phyloP scores from a whole-genome alignment of 1,284 basidiomycete genomes.

The Apiotrichum gamsii region DNA sequence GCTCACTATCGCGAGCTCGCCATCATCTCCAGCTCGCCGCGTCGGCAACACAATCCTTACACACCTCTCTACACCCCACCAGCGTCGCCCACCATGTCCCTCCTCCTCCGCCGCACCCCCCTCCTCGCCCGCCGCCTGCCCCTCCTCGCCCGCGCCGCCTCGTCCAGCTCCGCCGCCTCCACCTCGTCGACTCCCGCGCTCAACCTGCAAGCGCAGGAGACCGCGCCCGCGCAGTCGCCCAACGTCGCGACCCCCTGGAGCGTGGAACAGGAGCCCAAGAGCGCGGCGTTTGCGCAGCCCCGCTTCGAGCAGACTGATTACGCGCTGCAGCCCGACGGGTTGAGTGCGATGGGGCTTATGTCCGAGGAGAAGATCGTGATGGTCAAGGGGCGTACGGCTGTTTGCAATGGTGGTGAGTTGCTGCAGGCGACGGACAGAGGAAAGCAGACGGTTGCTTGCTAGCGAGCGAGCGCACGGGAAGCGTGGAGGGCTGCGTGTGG shows the following conservation, averaged over 20 bases:
- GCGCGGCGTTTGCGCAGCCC: conserved; percentile 31
- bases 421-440: neutral
- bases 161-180: neutral
- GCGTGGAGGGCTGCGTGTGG: too few species aligned
- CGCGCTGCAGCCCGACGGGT: conserved; percentile 61
- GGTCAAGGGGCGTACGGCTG: conserved; percentile 71
- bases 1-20: neutral
- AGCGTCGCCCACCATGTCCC: conserved; percentile 9
- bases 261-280: conserved; percentile 56
- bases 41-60: too few species aligned
- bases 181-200: neutral
- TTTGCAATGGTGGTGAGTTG: conserved; percentile 85
- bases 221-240: conserved; percentile 57
- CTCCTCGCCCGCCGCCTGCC: neutral
- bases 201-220: conserved; percentile 4
- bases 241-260: conserved; percentile 74
- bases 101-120: conserved; percentile 4
- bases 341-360: conserved; percentile 48
- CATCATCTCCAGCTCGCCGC: too few species aligned
- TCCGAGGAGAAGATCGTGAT: conserved; percentile 75
- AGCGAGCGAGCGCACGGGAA: too few species aligned
- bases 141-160: neutral
- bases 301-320: conserved; percentile 81
- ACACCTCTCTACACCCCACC: too few species aligned
- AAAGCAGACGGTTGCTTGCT: too few species aligned